phyloP scores from a whole-genome alignment of 306 rosid species.

The Casuarina glauca region DNA sequence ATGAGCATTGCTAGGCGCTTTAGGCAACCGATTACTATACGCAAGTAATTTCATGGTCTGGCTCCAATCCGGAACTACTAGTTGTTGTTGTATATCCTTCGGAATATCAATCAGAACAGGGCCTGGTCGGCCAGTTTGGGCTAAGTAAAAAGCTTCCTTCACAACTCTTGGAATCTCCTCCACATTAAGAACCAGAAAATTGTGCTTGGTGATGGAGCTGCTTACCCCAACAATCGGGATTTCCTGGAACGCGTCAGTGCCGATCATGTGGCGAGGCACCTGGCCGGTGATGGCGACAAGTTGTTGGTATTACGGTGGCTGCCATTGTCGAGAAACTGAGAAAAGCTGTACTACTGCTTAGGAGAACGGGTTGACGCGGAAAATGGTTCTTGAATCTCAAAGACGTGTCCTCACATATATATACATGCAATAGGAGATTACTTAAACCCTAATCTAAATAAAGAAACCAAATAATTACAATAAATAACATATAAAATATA shows the following conservation, averaged over 20 bases:
- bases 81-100: slow-evolving; percentile 84
- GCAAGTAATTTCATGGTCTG: slow-evolving; percentile 51
- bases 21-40: slow-evolving; percentile 65
- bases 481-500: too few species aligned
- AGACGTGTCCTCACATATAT: too few species aligned
- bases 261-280: slow-evolving; percentile 50
- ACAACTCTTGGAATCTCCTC: slow-evolving; percentile 84
- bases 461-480: too few species aligned
- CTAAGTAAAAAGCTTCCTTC: slow-evolving; percentile 66
- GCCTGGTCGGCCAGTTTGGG: slow-evolving; percentile 79
- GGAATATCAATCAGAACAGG: slow-evolving; percentile 84
- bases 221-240: slow-evolving; percentile 90
- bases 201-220: slow-evolving; percentile 79
- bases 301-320: too few species aligned
- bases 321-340: too few species aligned
- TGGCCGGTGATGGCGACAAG: too few species aligned
- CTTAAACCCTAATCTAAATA: too few species aligned
- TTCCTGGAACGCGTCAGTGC: slow-evolving; percentile 91
- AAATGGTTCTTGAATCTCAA: too few species aligned
- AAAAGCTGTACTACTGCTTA: too few species aligned
- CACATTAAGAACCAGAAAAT: slow-evolving; percentile 85
- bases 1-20: slow-evolving; percentile 34
- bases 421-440: too few species aligned
- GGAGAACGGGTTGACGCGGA: too few species aligned
- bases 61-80: slow-evolving; percentile 69